These are phyloP conservation scores for Limnomonas spitsbergensis DNA, from an alignment of 139 green algal species.

Conservation along the genomic window DNA sequence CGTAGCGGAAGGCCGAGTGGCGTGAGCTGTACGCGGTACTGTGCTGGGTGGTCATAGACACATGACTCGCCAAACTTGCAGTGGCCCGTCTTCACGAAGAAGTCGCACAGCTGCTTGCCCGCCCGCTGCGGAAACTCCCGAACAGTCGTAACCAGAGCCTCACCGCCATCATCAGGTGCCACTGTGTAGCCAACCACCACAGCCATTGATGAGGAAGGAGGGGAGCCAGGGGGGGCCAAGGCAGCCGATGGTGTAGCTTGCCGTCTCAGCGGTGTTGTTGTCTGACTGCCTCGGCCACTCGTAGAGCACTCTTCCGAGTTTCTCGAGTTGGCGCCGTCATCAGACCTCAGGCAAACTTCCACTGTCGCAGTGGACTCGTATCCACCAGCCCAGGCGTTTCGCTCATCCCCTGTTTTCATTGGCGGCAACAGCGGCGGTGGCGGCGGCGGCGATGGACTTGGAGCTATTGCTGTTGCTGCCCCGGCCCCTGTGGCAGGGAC, in stretches of 20 bases:
- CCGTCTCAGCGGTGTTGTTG: neutral
- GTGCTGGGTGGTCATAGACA: constrained; percentile 84
- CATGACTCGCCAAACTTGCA: constrained; percentile 84
- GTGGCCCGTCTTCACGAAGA: constrained; percentile 84
- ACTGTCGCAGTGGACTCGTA: neutral
- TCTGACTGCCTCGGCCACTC: neutral
- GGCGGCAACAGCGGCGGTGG: neutral
- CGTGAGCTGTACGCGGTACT: constrained; percentile 64
- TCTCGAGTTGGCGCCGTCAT: neutral
- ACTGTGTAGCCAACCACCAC: constrained; percentile 50
- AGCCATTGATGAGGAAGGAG: neutral
- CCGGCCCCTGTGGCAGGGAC: no score
- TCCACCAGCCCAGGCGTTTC: neutral
- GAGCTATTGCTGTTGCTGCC: no score
- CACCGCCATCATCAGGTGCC: constrained; percentile 26
- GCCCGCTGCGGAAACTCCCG: constrained; percentile 62
- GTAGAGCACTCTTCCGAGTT: neutral
- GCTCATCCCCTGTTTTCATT: neutral
- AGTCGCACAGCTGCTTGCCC: constrained; percentile 74
- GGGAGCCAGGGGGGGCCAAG: neutral
- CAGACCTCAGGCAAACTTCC: neutral
- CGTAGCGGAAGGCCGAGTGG: constrained; percentile 64
- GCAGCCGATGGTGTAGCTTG: neutral
- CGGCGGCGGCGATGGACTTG: neutral
- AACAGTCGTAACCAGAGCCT: constrained; percentile 20